Base-by-base conservation (phyloP, 2,329 filamentous ascomycete genomes). In the Decorospora gaudefroyi region DNA sequence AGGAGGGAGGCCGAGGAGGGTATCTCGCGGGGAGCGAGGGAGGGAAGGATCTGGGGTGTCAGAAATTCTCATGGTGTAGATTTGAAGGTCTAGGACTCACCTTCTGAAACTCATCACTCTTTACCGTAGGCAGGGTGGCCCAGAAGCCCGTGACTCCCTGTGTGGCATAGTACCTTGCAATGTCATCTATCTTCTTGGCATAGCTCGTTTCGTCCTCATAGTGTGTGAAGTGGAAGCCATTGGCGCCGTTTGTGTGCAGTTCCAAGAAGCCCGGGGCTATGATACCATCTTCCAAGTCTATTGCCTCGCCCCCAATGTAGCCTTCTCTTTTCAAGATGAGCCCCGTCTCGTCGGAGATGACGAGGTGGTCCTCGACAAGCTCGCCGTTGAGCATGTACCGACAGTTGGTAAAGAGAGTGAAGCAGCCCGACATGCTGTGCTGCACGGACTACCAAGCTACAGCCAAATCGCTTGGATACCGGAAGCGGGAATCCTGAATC, bases 251-350 rank as follows among this genome's bases (percentile, higher is more conserved):
- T 1, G 76, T 80, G 47, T 82, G 79, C 4, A 82, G 61, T 46
- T 82, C 79, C 15, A 81, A 65, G 53, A 78, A 79, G 3, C 78
- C 79, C 7, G 79, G 78, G 4, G 78, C 76, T 39, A 81, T 67
- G 33, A 81, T 77, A 32, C 64, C 70, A 27, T 74, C 74, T 26
- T 76, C 68, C 8, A 81, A 59, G 54, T 81, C 77, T 32, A 78
- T 60, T 9, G 68, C 68, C 28, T 75, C 70, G 18, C 71, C 73
- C 29, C 71, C 72, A 44, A 73, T 73, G 48, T 74, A 73, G 21
- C 72, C 71, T 23, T 72, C 71, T 42, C 66, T 58, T 52, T 71
- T 66, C 27, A 75, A 50, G 44, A 76, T 75, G 15, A 64, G 57
- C 12, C 74, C 75, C 2, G 70, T 72, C 38, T 74, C 72, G 38